Evolutionary conservation across 805 yeast genomes (phyloP), one percentile per base, ranked within the genome.

Genomic region (Metschnikowia amazonensis): DNA sequence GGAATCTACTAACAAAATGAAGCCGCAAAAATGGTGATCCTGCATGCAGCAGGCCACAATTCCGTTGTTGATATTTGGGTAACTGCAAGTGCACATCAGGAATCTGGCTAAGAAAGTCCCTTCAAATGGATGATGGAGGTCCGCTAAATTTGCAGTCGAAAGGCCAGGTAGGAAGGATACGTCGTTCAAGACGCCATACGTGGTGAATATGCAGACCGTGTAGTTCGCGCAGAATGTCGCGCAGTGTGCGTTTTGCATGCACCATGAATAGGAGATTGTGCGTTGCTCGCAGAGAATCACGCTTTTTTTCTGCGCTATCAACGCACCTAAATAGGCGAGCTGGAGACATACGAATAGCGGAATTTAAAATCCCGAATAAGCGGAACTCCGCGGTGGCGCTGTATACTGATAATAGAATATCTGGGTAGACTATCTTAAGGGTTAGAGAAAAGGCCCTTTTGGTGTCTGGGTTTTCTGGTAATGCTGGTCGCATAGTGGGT

Each of bases 281-380:
- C 20, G 20, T 7, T 27, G 25, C 41, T 14, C 23, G 9, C 32
- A 28, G 24, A 37, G 10, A 37, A 37, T 37, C 41, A 20, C 41
- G 41, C 32, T 28, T 37, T 27, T 36, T 18, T 20, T 5, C 23
- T 21, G 40, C 31, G 20, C 25, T 37, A 27, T 37, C 23, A n/a
- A 27, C 18, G 41, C 33, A 37, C 32, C 33, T 37, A 6, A 18
- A 37, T 27, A 37, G 32, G 38, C 38, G 38, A 35, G 38, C 38
- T 35, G 29, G n/a, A 35, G 18, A 14, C 27, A n/a, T 14, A 8
- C 29, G 4, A 23, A 14, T 28, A 21, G 21, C 38, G 18, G 27
- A 14, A 9, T 35, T 21, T 23, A 9, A 14, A 21, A 14, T 14
- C 37, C 27, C 27, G 28, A 35, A 16, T 5, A 4, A 28, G 8